Percentiles rank a stretch among this genome's conserved stretches.
These are phyloP conservation scores for Wickerhamomyces pijperi DNA, from an alignment of 805 yeast genomes.

Conservation along the genomic window DNA sequence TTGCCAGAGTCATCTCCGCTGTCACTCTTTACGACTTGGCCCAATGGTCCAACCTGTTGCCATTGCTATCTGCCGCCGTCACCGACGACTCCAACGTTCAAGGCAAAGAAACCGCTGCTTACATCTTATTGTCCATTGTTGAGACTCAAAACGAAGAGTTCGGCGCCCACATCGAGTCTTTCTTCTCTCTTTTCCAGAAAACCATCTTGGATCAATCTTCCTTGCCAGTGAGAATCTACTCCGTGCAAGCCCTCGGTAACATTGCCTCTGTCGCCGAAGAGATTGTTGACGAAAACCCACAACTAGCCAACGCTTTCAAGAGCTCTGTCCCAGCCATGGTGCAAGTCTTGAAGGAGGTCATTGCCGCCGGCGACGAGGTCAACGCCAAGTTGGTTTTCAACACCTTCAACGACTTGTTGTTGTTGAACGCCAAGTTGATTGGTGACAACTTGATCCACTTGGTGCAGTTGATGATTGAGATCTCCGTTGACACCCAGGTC, in stretches of 20 bases:
- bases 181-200: slow-evolving; percentile 57
- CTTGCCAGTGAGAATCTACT: slow-evolving; percentile 66
- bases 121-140: slow-evolving; percentile 63
- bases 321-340: slow-evolving; percentile 71
- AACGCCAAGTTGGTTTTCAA: slow-evolving; percentile 69
- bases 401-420: slow-evolving; percentile 69
- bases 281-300: slow-evolving; percentile 34
- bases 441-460: slow-evolving; percentile 66
- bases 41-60: slow-evolving; percentile 72
- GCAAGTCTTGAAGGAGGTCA: slow-evolving; percentile 64
- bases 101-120: slow-evolving; percentile 74
- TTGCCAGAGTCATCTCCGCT: slow-evolving; percentile 81
- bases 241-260: slow-evolving; percentile 66
- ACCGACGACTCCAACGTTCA: slow-evolving; percentile 36
- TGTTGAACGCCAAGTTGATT: slow-evolving; percentile 65
- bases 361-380: slow-evolving; percentile 60
- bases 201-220: slow-evolving; percentile 55
- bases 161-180: slow-evolving; percentile 47
- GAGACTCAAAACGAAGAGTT: slow-evolving; percentile 59
- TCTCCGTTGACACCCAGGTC: slow-evolving; percentile 50
- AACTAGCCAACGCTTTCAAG: slow-evolving; percentile 42
- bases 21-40: slow-evolving; percentile 72
- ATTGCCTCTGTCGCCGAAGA: slow-evolving; percentile 62
- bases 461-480: slow-evolving; percentile 63
- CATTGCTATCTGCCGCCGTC: slow-evolving; percentile 58